These are phyloP conservation scores for Castanea crenata DNA, from an alignment of 306 rosid genomes.

Conservation along the genomic window DNA sequence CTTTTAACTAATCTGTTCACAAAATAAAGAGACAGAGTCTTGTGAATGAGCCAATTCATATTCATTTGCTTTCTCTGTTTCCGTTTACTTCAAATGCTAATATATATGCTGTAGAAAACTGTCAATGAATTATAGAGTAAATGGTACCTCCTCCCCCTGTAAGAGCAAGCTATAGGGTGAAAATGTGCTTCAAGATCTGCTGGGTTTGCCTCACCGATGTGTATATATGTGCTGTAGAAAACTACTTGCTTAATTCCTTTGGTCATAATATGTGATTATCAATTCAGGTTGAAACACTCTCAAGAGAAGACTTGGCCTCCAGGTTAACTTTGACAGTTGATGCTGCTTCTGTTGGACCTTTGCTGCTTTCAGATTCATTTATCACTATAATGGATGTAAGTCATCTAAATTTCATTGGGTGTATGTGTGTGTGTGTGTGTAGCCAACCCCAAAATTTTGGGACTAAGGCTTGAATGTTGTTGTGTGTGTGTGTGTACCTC, in stretches of 20 bases:
- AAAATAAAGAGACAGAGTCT: background rate
- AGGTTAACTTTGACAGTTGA: constrained; percentile 89
- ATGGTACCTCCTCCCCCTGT: too few species aligned
- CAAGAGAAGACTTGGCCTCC: constrained; percentile 90
- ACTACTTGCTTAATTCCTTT: constrained; percentile 1
- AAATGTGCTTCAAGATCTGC: too few species aligned
- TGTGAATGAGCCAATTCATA: background rate
- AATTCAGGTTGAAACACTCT: constrained; percentile 87
- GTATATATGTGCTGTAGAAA: background rate
- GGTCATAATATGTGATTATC: background rate
- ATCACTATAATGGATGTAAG: constrained; percentile 98
- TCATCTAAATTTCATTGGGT: constrained; percentile 27
- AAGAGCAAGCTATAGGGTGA: too few species aligned
- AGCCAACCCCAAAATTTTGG: too few species aligned
- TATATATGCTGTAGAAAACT: background rate
- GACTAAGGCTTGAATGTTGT: too few species aligned
- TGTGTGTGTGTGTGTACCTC: too few species aligned
- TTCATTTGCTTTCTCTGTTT: background rate
- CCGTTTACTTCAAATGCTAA: background rate
- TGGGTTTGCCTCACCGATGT: too few species aligned
- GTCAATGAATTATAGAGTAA: too few species aligned
- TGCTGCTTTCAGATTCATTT: constrained; percentile 77
- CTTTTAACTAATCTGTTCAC: background rate
- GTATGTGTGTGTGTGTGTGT: constrained; percentile 7
- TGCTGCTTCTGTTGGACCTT: constrained; percentile 81